Conservation (phyloP, 352 stramenopile genomes). For the Globisporangium acanthophoron region DNA sequence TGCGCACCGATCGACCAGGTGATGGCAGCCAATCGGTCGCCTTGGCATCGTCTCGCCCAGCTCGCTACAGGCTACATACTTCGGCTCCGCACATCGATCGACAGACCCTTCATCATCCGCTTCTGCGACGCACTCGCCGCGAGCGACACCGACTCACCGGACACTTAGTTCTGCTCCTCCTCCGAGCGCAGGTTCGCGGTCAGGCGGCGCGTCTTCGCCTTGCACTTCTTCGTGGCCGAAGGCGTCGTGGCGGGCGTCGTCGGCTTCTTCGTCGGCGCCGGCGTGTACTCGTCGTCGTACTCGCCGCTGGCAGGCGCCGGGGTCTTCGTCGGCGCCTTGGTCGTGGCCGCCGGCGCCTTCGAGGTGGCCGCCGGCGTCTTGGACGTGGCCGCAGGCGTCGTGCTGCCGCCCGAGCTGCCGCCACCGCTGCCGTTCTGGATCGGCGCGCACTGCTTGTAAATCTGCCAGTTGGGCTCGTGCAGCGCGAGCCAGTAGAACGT, state of each 20-base stretch:
- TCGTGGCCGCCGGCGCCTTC: slow-evolving; percentile 7
- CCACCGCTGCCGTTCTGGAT: slow-evolving; percentile 14
- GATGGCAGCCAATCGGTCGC: no score
- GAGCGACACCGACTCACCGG: no score
- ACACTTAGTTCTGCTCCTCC: slow-evolving; percentile 6
- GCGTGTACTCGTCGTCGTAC: slow-evolving; percentile 5
- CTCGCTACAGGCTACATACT: no score
- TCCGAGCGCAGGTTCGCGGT: no score
- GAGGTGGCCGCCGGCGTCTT: slow-evolving; percentile 7
- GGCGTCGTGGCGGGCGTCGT: slow-evolving; percentile 16
- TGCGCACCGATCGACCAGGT: no score
- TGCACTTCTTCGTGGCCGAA: slow-evolving; percentile 13
- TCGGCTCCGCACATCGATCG: no score
- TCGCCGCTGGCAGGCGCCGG: slow-evolving; percentile 2
- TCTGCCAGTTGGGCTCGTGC: slow-evolving; percentile 9
- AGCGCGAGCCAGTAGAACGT: slow-evolving; percentile 55
- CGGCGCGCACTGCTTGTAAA: slow-evolving; percentile 26
- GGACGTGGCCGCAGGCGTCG: slow-evolving; percentile 5
- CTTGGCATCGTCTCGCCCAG: no score
- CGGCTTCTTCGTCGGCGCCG: slow-evolving; percentile 8
- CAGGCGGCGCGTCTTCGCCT: slow-evolving; percentile 10
- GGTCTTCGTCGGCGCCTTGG: slow-evolving; percentile 5
- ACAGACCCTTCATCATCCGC: no score
- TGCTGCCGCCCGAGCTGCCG: slow-evolving; percentile 7
- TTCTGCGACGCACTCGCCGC: no score